A percentile compares a stretch with the other conserved stretches of the same genome.
Evolutionary conservation across 139 green algal genomes (phyloP).

Genomic region (Asterochloris erici): DNA sequence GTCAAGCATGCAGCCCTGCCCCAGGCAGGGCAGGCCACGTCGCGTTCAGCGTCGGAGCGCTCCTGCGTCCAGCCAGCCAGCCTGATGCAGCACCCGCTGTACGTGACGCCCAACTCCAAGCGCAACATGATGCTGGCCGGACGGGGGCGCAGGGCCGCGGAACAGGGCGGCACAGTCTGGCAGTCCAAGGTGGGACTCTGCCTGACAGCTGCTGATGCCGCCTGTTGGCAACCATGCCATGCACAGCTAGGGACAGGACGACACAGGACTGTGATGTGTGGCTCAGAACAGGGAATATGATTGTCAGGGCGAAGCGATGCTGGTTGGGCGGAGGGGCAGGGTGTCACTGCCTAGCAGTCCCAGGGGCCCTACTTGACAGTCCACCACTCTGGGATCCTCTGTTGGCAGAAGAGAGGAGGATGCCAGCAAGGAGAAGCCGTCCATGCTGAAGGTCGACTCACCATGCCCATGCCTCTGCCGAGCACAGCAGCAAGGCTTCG

Average conservation of each 20-base stretch:
- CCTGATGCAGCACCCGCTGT: constrained; percentile 14
- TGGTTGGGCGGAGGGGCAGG: neutral
- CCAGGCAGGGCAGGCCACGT: neutral
- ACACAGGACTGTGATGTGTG: neutral
- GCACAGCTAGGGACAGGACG: neutral
- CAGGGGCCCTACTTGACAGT: neutral
- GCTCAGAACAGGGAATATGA: neutral
- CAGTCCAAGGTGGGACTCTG: constrained; percentile 10
- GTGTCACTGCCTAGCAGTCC: neutral
- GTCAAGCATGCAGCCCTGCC: neutral
- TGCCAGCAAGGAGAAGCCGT: no score
- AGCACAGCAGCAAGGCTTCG: no score
- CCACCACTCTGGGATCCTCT: no score
- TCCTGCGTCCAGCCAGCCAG: constrained; percentile 3
- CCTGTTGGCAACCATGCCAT: neutral
- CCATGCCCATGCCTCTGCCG: no score
- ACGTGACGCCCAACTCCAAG: constrained; percentile 1
- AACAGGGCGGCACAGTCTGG: constrained; percentile 6
- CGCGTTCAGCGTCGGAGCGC: constrained; percentile 3
- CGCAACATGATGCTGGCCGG: constrained; percentile 17
- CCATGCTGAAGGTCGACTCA: no score
- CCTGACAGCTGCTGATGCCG: neutral
- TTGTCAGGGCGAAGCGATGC: neutral
- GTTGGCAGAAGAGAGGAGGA: no score
- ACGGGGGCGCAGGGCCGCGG: neutral